phyloP scores from a whole-genome alignment of 768 basidiomycete genomes.

The Omphalotus guepiniiformis region DNA sequence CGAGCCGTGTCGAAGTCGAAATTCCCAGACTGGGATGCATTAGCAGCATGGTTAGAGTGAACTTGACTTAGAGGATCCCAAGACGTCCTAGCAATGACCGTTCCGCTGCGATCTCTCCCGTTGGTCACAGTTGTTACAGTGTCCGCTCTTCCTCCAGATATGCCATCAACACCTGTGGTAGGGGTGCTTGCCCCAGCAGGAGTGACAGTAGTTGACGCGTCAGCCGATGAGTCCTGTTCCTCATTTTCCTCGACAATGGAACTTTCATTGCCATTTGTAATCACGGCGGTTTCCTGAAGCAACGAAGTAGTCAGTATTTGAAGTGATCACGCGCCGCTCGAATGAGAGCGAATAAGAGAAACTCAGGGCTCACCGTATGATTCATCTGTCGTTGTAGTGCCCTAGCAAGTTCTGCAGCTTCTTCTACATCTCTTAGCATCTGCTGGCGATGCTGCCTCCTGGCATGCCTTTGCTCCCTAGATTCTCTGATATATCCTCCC shows the following conservation, averaged over 20 bases:
- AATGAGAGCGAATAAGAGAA: background rate
- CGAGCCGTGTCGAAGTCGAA: slow-evolving; percentile 1
- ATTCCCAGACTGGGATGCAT: background rate
- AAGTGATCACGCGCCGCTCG: background rate
- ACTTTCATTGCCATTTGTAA: background rate
- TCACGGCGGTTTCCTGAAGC: background rate
- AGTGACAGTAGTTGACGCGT: background rate
- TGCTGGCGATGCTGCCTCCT: slow-evolving; percentile 53
- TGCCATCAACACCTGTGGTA: slow-evolving; percentile 57
- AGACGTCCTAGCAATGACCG: slow-evolving; percentile 60
- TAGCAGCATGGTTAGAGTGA: background rate
- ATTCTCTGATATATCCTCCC: slow-evolving; percentile 41
- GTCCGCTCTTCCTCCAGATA: too few species aligned
- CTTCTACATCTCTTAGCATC: slow-evolving; percentile 51
- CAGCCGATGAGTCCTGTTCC: background rate
- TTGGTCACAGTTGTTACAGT: too few species aligned
- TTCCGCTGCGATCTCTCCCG: slow-evolving; percentile 68
- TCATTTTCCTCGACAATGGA: slow-evolving; percentile 1
- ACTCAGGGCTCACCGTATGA: slow-evolving; percentile 24
- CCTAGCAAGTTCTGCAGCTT: slow-evolving; percentile 51
- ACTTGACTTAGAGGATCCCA: slow-evolving; percentile 10
- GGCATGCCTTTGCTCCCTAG: slow-evolving; percentile 66
- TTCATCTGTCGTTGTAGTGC: slow-evolving; percentile 52
- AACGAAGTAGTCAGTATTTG: background rate
- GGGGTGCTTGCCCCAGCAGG: slow-evolving; percentile 30